phyloP scores from a whole-genome alignment of 2,329 filamentous ascomycete species.

The Botrytis pseudocinerea region DNA sequence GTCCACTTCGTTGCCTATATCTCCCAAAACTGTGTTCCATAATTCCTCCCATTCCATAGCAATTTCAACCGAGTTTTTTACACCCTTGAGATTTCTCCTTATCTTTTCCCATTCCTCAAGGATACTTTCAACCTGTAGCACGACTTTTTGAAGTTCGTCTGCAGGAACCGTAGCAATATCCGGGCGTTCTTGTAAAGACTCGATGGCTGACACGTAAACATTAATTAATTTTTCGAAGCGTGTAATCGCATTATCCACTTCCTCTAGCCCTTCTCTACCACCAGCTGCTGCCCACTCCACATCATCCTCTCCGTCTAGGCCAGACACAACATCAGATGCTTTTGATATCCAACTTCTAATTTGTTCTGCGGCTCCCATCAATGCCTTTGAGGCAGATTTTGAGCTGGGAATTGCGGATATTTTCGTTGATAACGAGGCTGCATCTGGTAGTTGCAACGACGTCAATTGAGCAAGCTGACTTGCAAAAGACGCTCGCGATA shows the following conservation, averaged over 20 bases:
- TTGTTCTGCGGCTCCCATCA: conserved; percentile 86
- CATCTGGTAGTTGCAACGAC: conserved; percentile 83
- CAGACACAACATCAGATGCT: conserved; percentile 82
- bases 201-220: conserved; percentile 92
- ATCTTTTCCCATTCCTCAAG: conserved; percentile 83
- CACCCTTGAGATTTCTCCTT: conserved; percentile 70
- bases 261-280: conserved; percentile 75
- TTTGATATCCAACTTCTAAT: conserved; percentile 94
- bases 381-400: conserved; percentile 75
- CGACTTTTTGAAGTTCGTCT: conserved; percentile 71
- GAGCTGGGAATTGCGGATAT: conserved; percentile 85
- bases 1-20: conserved; percentile 88
- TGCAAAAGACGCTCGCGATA: conserved; percentile 88
- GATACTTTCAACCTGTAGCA: conserved; percentile 87
- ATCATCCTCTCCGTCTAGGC: conserved; percentile 92
- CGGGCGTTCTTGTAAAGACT: conserved; percentile 75
- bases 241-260: conserved; percentile 71
- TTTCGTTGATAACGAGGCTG: conserved; percentile 76
- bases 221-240: conserved; percentile 88
- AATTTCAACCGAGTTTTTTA: conserved; percentile 90
- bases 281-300: conserved; percentile 95
- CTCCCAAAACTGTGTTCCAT: conserved; percentile 89
- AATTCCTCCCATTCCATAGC: conserved; percentile 99
- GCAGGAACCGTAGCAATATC: conserved; percentile 73
- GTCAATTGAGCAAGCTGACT: conserved; percentile 92